These are phyloP conservation scores for Aspergillus pseudotamarii DNA, from an alignment of 2,329 filamentous ascomycete species.

Conservation along the genomic window DNA sequence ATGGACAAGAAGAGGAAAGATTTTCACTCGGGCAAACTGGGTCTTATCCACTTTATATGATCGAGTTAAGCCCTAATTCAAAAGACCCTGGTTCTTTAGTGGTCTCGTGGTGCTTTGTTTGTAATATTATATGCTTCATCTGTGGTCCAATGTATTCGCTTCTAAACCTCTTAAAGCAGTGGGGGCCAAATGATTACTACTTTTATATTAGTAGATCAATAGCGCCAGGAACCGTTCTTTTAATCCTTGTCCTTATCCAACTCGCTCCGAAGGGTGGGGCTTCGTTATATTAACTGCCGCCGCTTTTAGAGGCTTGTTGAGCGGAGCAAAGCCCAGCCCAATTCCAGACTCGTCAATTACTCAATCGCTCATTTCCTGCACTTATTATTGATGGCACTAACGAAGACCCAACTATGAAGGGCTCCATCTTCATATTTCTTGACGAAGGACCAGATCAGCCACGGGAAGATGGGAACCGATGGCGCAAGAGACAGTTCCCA, in stretches of 20 bases:
- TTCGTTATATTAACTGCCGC: background rate
- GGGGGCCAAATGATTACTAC: background rate
- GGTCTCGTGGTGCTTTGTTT: background rate
- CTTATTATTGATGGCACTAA: no score
- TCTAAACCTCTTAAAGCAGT: background rate
- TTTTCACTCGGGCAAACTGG: background rate
- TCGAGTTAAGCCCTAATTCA: background rate
- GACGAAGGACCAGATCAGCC: no score
- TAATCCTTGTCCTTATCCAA: background rate
- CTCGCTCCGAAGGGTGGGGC: background rate
- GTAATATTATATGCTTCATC: no score
- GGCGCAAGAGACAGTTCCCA: no score
- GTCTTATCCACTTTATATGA: background rate
- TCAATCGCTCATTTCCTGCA: no score
- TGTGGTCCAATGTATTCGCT: background rate
- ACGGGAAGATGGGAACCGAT: no score
- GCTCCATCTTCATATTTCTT: no score
- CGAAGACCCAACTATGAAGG: no score
- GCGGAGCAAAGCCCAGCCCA: no score
- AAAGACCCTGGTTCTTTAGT: background rate
- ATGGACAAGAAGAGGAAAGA: background rate
- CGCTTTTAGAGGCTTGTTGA: background rate
- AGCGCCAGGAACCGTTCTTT: background rate
- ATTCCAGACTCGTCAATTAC: no score
- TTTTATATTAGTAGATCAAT: background rate